phyloP scores from a whole-genome alignment of 129 eudicot species.

The Tagetes patula region DNA sequence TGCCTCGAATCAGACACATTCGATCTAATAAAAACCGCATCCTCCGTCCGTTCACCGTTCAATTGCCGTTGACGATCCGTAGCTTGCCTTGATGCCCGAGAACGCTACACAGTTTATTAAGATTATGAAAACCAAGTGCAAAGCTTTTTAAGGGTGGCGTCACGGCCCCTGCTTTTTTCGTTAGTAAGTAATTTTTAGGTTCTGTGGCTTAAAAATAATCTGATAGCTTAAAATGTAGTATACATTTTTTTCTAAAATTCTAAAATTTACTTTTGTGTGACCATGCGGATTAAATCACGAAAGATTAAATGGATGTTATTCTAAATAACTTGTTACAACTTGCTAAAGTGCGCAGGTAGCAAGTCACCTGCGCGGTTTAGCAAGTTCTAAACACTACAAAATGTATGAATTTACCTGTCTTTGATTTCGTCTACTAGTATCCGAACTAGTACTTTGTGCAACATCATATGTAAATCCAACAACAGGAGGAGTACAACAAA shows the following conservation, averaged over 20 bases:
- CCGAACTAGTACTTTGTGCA: conserved; percentile 36
- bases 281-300: conserved; percentile 8
- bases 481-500: conserved; percentile 49
- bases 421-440: conserved; percentile 31
- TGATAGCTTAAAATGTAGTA: too few relatives aligned
- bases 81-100: conserved; percentile 28
- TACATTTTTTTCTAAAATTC: too few relatives aligned
- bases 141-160: too few relatives aligned
- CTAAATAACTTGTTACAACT: too few relatives aligned
- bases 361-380: too few relatives aligned
- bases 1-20: conserved; percentile 38
- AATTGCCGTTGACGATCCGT: conserved; percentile 26
- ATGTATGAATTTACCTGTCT: conserved; percentile 29
- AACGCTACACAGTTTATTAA: conserved; percentile 21
- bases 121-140: neutral
- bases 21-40: conserved; percentile 19
- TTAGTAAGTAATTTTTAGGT: too few relatives aligned
- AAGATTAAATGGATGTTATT: too few relatives aligned
- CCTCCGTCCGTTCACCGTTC: neutral
- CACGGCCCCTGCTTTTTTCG: too few relatives aligned
- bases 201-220: too few relatives aligned
- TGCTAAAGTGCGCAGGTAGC: too few relatives aligned
- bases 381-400: neutral
- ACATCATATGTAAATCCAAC: conserved; percentile 46
- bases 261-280: neutral